phyloP scores from a whole-genome alignment of 805 yeast genomes.

The Torulaspora quercuum region DNA sequence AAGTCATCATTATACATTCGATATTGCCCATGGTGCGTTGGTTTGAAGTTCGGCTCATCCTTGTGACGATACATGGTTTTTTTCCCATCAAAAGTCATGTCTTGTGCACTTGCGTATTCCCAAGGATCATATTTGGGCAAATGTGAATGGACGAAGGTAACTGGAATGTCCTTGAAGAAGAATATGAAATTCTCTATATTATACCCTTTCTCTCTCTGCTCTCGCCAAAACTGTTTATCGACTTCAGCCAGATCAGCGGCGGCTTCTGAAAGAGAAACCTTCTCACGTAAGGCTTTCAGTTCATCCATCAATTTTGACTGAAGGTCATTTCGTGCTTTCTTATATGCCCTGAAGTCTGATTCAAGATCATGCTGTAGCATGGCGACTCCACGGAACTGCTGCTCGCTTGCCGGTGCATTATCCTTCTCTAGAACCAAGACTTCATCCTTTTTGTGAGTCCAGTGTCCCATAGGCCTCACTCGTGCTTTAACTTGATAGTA shows the following conservation, averaged over 20 bases:
- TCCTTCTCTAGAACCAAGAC: constrained; percentile 22
- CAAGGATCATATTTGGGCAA: constrained; percentile 42
- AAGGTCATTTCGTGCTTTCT: constrained; percentile 16
- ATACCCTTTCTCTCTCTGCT: constrained; percentile 9
- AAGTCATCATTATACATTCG: constrained; percentile 20
- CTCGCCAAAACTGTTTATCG: constrained; percentile 14
- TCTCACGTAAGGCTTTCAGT: constrained; percentile 6
- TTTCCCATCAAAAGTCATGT: constrained; percentile 20
- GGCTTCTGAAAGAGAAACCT: constrained; percentile 6
- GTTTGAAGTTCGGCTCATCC: constrained; percentile 13
- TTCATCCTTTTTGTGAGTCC: constrained; percentile 19
- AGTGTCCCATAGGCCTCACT: constrained; percentile 40
- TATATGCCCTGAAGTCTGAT: constrained; percentile 46
- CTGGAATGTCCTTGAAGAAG: constrained; percentile 18
- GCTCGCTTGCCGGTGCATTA: constrained; percentile 19
- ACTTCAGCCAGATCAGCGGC: constrained; percentile 2
- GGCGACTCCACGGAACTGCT: constrained; percentile 57
- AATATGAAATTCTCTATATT: constrained; percentile 5
- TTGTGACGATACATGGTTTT: constrained; percentile 12
- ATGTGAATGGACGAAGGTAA: constrained; percentile 41
- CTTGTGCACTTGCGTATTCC: constrained; percentile 19
- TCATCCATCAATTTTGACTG: constrained; percentile 5
- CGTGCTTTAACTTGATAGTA: constrained; percentile 48
- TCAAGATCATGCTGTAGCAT: constrained; percentile 74
- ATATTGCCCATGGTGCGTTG: constrained; percentile 13